Evolutionary conservation across 352 stramenopile species (phyloP), one percentile per base, ranked within the genome.

Genomic region (Phytophthora sp.): DNA sequence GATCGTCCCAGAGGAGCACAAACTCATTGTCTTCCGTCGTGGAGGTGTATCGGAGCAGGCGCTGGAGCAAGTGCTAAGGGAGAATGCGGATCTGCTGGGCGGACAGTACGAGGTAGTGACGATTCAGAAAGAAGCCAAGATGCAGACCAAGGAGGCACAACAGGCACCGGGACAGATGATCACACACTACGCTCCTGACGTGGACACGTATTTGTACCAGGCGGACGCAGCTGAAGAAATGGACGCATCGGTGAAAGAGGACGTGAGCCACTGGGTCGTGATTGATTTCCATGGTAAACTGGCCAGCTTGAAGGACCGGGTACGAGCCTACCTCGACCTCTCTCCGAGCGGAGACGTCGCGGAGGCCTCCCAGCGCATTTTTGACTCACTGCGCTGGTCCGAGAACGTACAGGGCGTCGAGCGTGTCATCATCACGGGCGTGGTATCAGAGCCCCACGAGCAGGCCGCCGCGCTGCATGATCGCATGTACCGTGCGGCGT

Each of bases 151-250:
- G 35, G 84, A 93, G 62, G 84, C 73, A 3, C 86, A 97, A 46
- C 90, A 98, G 31, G 95, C 96, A 4, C 97, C 97, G 0, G 97
- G 97, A 13, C 97, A 99, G 80, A 86, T 96, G 21, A 86, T 99
- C 69, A 99, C 94, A 26, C 98, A 99, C 76, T 99, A 99, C 71
- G 97, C 98, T 11, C 98, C 98, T 0, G 88, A 99, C 63, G 87
- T 98, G 27, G 78, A 94, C 67, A 97, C 92, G 33, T 97, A 90
- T 69, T 68, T 98, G 53, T 79, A 89, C 57, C 76, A 91, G 39
- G 45, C 56, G 1, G 60, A 77, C n/a, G 79, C 74, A 3, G 20
- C 11, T 3, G 76, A 87, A 38, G 45, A 49, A 21, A 77, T 88
- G 41, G 63, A 86, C 36, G 47, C 74, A 2, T 55, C 73, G 0